phyloP scores from a whole-genome alignment of 768 basidiomycete genomes.

The Pisolithus microcarpus region DNA sequence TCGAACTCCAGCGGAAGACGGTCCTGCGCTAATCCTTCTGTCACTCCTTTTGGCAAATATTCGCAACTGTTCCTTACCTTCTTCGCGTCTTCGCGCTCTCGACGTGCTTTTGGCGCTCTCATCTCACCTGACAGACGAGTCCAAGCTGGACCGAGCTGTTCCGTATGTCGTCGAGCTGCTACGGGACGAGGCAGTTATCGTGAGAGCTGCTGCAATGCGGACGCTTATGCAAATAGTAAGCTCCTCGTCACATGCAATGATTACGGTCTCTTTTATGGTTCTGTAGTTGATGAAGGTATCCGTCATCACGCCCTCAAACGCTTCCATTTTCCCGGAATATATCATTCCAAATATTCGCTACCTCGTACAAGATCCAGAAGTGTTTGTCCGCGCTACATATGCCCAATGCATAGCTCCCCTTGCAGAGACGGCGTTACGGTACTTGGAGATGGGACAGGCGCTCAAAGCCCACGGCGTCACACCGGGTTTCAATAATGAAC shows the following conservation, averaged over 20 bases:
- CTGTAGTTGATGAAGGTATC: slow-evolving; percentile 52
- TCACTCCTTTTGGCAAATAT: slow-evolving; percentile 84
- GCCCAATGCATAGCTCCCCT: slow-evolving; percentile 82
- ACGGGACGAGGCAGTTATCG: slow-evolving; percentile 76
- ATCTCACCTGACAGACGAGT: slow-evolving; percentile 84
- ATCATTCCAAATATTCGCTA: slow-evolving; percentile 86
- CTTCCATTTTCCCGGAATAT: slow-evolving; percentile 87
- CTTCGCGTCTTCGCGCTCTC: slow-evolving; percentile 77
- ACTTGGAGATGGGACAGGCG: slow-evolving; percentile 91
- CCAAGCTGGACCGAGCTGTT: slow-evolving; percentile 87
- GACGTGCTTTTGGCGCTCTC: slow-evolving; percentile 82
- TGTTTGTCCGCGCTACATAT: slow-evolving; percentile 72
- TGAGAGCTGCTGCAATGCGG: slow-evolving; percentile 72
- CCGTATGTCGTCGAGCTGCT: slow-evolving; percentile 88
- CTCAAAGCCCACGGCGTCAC: slow-evolving; percentile 73
- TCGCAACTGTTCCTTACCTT: slow-evolving; percentile 78
- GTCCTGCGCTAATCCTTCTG: slow-evolving; percentile 82
- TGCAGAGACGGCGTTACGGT: slow-evolving; percentile 79
- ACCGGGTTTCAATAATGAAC: slow-evolving; percentile 36
- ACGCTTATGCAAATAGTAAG: slow-evolving; percentile 80
- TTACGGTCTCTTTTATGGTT: slow-evolving; percentile 22
- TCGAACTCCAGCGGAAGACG: slow-evolving; percentile 68
- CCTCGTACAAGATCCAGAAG: slow-evolving; percentile 76
- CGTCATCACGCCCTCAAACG: slow-evolving; percentile 57
- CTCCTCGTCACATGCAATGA: slow-evolving; percentile 7